Percentiles rank a stretch among this genome's conserved stretches.
phyloP scores from a whole-genome alignment of 2,329 filamentous ascomycete genomes.

The Fusarium avenaceum region DNA sequence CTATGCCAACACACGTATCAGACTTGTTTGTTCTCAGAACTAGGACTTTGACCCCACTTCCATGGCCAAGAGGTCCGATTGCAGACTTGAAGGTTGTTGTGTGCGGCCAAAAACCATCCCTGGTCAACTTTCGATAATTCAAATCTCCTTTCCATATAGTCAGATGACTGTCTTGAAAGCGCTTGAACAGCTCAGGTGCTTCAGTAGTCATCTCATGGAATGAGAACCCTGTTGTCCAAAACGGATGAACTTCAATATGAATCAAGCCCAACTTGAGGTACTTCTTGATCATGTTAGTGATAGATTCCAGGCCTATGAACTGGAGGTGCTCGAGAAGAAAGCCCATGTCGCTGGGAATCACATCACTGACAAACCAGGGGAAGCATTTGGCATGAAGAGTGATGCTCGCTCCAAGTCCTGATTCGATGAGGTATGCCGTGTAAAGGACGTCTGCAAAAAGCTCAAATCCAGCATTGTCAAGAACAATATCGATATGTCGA shows the following conservation, averaged over 20 bases:
- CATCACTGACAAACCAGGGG: slow-evolving; percentile 13
- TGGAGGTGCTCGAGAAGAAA: slow-evolving; percentile 2
- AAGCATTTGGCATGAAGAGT: slow-evolving; percentile 7
- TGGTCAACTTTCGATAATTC: slow-evolving; percentile 23
- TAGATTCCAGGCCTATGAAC: neutral
- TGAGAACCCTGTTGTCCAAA: slow-evolving; percentile 13
- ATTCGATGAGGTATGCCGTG: slow-evolving; percentile 12
- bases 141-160: slow-evolving; percentile 23
- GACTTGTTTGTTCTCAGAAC: slow-evolving; percentile 17
- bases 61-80: slow-evolving; percentile 2
- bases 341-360: neutral
- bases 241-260: slow-evolving; percentile 7
- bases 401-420: slow-evolving; percentile 1
- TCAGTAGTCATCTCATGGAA: slow-evolving; percentile 7
- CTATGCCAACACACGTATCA: slow-evolving; percentile 15
- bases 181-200: slow-evolving; percentile 3
- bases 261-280: neutral
- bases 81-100: slow-evolving; percentile 12
- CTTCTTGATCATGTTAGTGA: neutral
- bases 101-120: slow-evolving; percentile 12
- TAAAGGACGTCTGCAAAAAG: slow-evolving; percentile 14
- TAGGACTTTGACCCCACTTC: slow-evolving; percentile 8
- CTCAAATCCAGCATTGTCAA: slow-evolving; percentile 20
- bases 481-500: slow-evolving; percentile 13
- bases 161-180: neutral